phyloP scores from a whole-genome alignment of 31 red algal species.

The Odonthalia washingtoniensis region DNA sequence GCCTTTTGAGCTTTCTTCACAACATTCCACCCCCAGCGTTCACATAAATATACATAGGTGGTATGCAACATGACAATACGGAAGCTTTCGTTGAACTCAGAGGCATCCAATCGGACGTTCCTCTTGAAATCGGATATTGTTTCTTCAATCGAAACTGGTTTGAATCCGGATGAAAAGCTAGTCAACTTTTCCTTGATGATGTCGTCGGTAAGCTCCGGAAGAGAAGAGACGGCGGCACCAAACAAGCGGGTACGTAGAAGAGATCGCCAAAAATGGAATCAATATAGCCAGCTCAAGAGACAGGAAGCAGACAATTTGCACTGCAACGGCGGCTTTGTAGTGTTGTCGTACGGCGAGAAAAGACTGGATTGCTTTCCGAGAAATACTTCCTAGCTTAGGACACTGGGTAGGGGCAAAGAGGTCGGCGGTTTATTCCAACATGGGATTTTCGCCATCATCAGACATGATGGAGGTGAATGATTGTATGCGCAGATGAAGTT shows the following conservation, averaged over 20 bases:
- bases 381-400: too few relatives aligned
- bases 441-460: too few relatives aligned
- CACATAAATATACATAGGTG: not conserved
- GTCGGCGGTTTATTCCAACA: too few relatives aligned
- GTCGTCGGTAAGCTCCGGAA: not conserved
- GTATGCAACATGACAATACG: slow-evolving; percentile 16
- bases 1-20: slow-evolving; percentile 10
- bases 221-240: not conserved
- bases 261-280: too few relatives aligned
- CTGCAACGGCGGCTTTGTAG: not conserved
- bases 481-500: too few relatives aligned
- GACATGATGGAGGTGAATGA: too few relatives aligned
- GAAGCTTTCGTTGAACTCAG: not conserved
- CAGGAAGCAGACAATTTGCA: too few relatives aligned
- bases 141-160: not conserved
- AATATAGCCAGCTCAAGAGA: too few relatives aligned
- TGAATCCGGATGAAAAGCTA: not conserved
- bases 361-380: not conserved
- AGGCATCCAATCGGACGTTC: not conserved
- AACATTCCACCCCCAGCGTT: not conserved
- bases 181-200: not conserved
- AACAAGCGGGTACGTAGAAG: not conserved
- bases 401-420: too few relatives aligned
- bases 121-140: not conserved
- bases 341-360: not conserved